These are phyloP conservation scores for Hymenoscyphus fraxineus DNA, from an alignment of 2,329 filamentous ascomycete genomes.

Conservation along the genomic window DNA sequence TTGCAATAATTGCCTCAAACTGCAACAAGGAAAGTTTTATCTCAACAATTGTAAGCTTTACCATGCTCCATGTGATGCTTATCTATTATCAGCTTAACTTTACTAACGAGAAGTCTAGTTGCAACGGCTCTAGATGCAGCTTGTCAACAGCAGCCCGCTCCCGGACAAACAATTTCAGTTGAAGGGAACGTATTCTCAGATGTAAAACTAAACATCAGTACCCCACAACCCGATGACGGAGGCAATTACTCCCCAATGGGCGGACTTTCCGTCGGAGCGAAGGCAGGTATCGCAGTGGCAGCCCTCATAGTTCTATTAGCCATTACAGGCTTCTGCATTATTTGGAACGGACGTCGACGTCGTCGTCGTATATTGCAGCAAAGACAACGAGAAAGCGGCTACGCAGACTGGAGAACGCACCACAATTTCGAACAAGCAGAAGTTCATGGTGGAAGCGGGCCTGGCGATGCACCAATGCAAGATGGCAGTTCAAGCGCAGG, in stretches of 20 bases:
- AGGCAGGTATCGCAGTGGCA: conserved; percentile 56
- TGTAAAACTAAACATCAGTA: conserved; percentile 46
- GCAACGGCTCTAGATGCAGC: conserved; percentile 52
- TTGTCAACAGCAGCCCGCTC: conserved; percentile 49
- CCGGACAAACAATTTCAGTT: conserved; percentile 47
- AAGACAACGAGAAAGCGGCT: conserved; percentile 28
- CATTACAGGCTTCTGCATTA: conserved; percentile 48
- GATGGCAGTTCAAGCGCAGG: conserved; percentile 37
- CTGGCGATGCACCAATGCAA: not conserved
- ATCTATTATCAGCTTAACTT: not conserved
- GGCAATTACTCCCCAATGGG: conserved; percentile 29
- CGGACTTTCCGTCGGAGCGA: conserved; percentile 49
- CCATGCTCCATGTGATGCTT: not conserved
- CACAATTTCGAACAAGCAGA: conserved; percentile 13
- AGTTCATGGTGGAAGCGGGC: conserved; percentile 29
- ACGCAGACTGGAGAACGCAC: conserved; percentile 24
- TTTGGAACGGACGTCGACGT: conserved; percentile 54
- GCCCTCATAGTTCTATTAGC: conserved; percentile 46
- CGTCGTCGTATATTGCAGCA: conserved; percentile 49
- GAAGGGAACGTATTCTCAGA: conserved; percentile 51
- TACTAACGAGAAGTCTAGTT: conserved; percentile 37
- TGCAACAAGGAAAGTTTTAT: conserved; percentile 38
- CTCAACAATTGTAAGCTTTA: conserved; percentile 52
- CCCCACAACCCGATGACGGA: conserved; percentile 40
- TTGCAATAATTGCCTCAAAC: conserved; percentile 47